Base-by-base conservation (phyloP, 2,329 filamentous ascomycete genomes). In the Hirsutella rhossiliensis region DNA sequence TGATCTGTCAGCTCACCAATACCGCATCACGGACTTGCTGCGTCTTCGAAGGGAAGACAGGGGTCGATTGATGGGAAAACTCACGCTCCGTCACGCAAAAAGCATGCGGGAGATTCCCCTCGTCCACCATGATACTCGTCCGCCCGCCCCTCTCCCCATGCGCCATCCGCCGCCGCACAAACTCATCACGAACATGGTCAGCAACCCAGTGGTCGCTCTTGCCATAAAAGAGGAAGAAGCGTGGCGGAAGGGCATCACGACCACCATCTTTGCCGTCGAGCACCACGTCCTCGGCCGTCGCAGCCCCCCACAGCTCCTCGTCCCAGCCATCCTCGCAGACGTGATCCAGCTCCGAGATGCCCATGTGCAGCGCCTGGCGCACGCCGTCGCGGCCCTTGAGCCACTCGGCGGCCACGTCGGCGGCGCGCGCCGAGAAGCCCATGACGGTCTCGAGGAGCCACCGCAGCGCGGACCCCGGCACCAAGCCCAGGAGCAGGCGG, bases 141-240 rank as follows among this genome's bases (percentile, higher is more conserved):
- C 66, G 61, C 7, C 57, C 55, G 58, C 58, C 34, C n/a, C 34
- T n/a, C 7, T 15, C 34, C 34, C 34, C 34, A 11, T 37, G 51
- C 46, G 55, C 58, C 52, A 53, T 57, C 46, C 66, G 59, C 37
- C 58, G 59, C 38, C 62, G 63, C 43, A 82, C 75, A 46, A 82
- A 74, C 27, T 66, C 66, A 50, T 81, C 75, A 9, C 78, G 65
- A 40, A 69, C 66, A 41, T 69, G 62, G 40, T 76, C 63, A 3
- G 73, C 72, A 1, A 83, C 75, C 79, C 79, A 83, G 45, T 80
- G 71, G 47, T 83, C 79, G 42, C 72, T 60, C 48, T 70, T 62
- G 2, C 71, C 78, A 50, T 80, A 82, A 41, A 78, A 73, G 49
- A 80, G 69, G 50, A 75, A 72, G 52, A 82, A 75, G 48, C 70